A percentile compares a stretch with the other conserved stretches of the same genome.
phyloP scores from a whole-genome alignment of 306 rosid genomes.

The Parietaria judaica region DNA sequence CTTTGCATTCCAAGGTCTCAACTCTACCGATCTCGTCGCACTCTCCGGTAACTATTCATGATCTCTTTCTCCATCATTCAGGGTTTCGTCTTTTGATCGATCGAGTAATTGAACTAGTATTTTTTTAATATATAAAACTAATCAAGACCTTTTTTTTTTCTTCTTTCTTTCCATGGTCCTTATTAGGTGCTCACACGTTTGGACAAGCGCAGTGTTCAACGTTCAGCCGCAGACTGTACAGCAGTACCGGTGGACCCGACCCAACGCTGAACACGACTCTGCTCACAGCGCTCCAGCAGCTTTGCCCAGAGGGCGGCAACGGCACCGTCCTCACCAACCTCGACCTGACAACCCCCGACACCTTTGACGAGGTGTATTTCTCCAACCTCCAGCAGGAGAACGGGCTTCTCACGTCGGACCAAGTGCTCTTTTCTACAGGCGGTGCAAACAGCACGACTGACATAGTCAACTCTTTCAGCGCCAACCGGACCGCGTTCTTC shows the following conservation, averaged over 20 bases:
- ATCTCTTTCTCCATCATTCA: background rate
- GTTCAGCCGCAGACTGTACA: conserved; percentile 3
- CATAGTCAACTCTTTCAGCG: conserved; percentile 7
- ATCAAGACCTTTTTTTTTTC: too few relatives aligned
- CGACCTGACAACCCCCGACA: conserved; percentile 1
- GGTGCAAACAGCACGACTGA: conserved; percentile 4
- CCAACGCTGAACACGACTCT: conserved; percentile 11
- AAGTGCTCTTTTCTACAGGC: conserved; percentile 12
- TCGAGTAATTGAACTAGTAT: too few relatives aligned
- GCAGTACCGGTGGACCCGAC: background rate
- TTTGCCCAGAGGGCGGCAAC: conserved; percentile 17
- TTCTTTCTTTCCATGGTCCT: too few relatives aligned
- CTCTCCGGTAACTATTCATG: conserved; percentile 36
- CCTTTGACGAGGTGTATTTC: conserved; percentile 14
- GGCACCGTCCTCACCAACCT: background rate
- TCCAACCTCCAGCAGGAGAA: conserved; percentile 7
- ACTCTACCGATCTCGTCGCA: conserved; percentile 37
- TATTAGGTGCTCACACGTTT: conserved; percentile 26
- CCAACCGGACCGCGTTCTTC: conserved; percentile 10
- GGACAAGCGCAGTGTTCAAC: conserved; percentile 1
- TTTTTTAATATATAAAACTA: too few relatives aligned
- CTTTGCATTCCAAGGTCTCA: conserved; percentile 21
- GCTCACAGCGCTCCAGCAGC: background rate
- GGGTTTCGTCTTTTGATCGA: too few relatives aligned
- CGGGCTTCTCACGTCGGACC: conserved; percentile 15